These are phyloP conservation scores for Cyberlindnera euphorbiiphila DNA, from an alignment of 805 yeast species.

Conservation along the genomic window DNA sequence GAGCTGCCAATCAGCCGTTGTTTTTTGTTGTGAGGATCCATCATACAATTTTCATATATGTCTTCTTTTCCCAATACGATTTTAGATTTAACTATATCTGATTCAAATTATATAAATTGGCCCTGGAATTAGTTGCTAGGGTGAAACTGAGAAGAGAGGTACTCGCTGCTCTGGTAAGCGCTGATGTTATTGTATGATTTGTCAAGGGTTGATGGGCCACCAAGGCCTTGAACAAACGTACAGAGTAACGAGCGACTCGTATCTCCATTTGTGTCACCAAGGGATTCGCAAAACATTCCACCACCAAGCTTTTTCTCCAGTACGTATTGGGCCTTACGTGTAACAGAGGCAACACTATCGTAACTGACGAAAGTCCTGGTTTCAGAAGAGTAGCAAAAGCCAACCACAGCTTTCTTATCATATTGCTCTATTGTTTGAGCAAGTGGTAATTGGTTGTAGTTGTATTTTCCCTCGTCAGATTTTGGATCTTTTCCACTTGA, in stretches of 20 bases:
- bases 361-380: slow-evolving; percentile 49
- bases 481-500: slow-evolving; percentile 45
- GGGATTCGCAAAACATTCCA: slow-evolving; percentile 94
- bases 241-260: slow-evolving; percentile 38
- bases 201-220: slow-evolving; percentile 13
- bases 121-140: too few species aligned
- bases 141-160: slow-evolving; percentile 11
- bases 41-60: neutral
- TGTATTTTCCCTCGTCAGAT: slow-evolving; percentile 33
- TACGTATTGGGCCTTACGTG: slow-evolving; percentile 59
- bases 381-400: slow-evolving; percentile 43
- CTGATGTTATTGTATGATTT: slow-evolving; percentile 8
- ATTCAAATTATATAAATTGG: too few species aligned
- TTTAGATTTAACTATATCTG: too few species aligned
- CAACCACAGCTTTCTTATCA: slow-evolving; percentile 52
- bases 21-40: too few species aligned
- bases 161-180: slow-evolving; percentile 14
- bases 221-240: slow-evolving; percentile 38
- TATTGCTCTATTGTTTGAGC: slow-evolving; percentile 41
- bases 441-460: slow-evolving; percentile 53
- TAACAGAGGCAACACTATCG: slow-evolving; percentile 56
- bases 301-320: slow-evolving; percentile 56
- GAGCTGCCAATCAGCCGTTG: too few species aligned
- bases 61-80: too few species aligned
- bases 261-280: slow-evolving; percentile 54